Conservation (phyloP, 2,329 filamentous ascomycete species). For the Neopestalotiopsis sp. region DNA sequence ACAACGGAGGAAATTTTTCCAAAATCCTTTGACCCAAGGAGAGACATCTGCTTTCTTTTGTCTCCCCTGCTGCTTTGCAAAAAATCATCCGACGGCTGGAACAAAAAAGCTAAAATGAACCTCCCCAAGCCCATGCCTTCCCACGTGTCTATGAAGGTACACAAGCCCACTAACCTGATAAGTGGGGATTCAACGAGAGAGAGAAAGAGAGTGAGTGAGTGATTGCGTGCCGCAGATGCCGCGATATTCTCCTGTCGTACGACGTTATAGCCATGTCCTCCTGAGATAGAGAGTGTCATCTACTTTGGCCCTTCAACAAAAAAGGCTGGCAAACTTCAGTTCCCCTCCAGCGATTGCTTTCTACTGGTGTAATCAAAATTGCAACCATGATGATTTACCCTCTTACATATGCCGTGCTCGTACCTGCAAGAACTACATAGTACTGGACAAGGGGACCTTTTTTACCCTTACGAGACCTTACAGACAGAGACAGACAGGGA, state of each 20-base stretch:
- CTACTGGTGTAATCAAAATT: too few relatives aligned
- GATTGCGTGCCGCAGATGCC: neutral
- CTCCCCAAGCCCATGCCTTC: conserved; percentile 2
- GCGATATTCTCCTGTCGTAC: neutral
- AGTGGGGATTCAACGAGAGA: neutral
- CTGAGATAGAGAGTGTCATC: too few relatives aligned
- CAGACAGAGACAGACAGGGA: neutral
- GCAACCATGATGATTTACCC: too few relatives aligned
- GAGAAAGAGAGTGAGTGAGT: too few relatives aligned
- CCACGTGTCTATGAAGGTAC: neutral
- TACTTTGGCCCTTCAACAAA: too few relatives aligned
- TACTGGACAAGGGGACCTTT: too few relatives aligned
- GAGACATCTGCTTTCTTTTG: neutral
- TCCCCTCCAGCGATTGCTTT: too few relatives aligned
- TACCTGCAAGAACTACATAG: too few relatives aligned
- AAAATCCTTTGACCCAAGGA: neutral
- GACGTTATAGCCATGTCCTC: neutral
- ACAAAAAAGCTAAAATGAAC: conserved; percentile 11
- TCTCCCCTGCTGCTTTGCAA: too few relatives aligned
- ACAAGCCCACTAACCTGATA: neutral
- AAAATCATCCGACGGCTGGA: conserved; percentile 4
- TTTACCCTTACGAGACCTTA: too few relatives aligned
- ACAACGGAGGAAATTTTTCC: neutral
- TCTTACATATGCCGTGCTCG: too few relatives aligned
- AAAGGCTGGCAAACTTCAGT: too few relatives aligned